Conservation (phyloP, 139 green algal species). For the Chlorella ohadii region DNA sequence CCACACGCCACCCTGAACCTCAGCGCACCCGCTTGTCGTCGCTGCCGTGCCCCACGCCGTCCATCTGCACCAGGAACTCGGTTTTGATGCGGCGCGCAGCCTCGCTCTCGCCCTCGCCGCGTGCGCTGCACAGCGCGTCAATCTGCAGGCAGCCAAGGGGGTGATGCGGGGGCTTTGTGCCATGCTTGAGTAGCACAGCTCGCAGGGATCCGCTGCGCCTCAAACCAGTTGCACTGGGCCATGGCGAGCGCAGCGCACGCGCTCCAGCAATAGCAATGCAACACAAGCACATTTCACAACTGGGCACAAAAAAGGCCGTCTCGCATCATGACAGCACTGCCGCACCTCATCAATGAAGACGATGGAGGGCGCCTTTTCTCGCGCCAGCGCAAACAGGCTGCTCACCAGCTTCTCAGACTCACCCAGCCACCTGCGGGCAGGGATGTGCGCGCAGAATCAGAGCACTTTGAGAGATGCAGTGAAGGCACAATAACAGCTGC, state of each 20-base stretch:
- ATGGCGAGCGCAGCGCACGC: no score
- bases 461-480: no score
- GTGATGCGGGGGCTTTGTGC: no score
- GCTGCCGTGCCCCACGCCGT: conserved; percentile 64
- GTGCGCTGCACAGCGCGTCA: conserved; percentile 85
- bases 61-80: conserved; percentile 98
- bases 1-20: neutral
- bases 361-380: conserved; percentile 95
- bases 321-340: neutral
- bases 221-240: no score
- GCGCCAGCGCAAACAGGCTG: conserved; percentile 93
- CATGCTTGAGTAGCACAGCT: no score
- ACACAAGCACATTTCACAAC: neutral
- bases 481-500: no score
- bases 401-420: conserved; percentile 98
- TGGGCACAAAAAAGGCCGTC: no score
- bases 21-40: conserved; percentile 31
- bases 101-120: conserved; percentile 95
- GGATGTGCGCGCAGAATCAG: conserved; percentile 76
- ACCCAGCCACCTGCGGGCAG: conserved; percentile 92
- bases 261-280: neutral
- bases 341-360: conserved; percentile 99
- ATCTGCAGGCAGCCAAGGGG: conserved; percentile 60
- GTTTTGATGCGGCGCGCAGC: conserved; percentile 98
- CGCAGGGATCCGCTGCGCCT: neutral